Percentiles rank a stretch among this genome's conserved stretches.
These are phyloP conservation scores for Cornus controversa DNA, from an alignment of 148 eudicot species.

Conservation along the genomic window DNA sequence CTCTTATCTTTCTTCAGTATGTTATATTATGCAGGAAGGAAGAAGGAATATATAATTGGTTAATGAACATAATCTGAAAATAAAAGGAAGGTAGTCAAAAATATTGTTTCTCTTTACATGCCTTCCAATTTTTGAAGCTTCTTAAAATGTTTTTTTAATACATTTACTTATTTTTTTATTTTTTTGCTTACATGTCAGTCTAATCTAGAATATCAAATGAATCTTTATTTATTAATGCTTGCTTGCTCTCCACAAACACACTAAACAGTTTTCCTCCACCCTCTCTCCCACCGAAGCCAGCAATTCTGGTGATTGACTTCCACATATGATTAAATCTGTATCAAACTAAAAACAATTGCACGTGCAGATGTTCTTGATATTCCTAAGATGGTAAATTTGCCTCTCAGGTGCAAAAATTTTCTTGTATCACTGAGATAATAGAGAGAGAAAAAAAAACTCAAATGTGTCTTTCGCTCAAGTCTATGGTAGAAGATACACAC, in stretches of 20 bases:
- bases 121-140: too few species aligned
- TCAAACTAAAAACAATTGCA: not conserved
- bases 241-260: not conserved
- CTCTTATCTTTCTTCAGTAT: not conserved
- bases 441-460: not conserved
- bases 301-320: not conserved
- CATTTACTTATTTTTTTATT: too few species aligned
- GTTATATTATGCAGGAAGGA: not conserved
- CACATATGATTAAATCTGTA: not conserved
- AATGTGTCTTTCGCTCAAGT: not conserved
- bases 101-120: too few species aligned
- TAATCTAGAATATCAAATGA: not conserved
- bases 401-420: not conserved
- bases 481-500: slow-evolving; percentile 28
- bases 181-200: not conserved
- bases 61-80: not conserved
- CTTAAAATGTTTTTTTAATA: too few species aligned
- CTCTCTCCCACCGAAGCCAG: not conserved
- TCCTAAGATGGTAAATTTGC: not conserved
- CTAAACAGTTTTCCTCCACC: not conserved
- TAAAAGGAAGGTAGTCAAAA: too few species aligned
- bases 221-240: not conserved
- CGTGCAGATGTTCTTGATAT: not conserved
- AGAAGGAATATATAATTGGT: not conserved
- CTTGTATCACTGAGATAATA: not conserved